A percentile compares a stretch with the other conserved stretches of the same genome.
Conservation (phyloP, 441 rosid species). For the Syzygium malaccense region DNA sequence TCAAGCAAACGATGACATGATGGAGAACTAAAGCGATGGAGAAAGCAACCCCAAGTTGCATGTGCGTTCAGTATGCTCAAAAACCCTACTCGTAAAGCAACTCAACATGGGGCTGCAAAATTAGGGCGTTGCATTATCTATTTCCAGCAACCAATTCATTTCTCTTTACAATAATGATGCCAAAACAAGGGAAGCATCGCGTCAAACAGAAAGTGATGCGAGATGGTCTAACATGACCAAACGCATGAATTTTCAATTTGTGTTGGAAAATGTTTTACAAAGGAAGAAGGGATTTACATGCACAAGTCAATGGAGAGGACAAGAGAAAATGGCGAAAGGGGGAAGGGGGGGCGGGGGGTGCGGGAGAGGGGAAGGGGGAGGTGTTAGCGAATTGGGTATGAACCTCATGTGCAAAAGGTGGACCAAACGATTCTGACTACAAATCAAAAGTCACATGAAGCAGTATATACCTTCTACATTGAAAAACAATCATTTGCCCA, state of each 20-base stretch:
- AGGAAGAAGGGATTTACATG: background rate
- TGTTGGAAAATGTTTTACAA: background rate
- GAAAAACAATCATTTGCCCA: background rate
- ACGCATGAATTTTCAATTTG: background rate
- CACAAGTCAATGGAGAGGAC: background rate
- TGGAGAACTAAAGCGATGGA: background rate
- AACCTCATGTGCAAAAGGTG: background rate
- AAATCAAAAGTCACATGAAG: background rate
- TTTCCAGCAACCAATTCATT: slow-evolving; percentile 9
- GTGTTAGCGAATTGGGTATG: background rate
- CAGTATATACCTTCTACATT: background rate
- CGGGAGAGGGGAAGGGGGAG: background rate
- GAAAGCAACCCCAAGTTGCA: background rate
- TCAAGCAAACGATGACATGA: background rate
- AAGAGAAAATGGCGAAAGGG: background rate
- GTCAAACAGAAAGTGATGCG: background rate
- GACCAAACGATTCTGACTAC: background rate
- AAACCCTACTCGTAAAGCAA: background rate
- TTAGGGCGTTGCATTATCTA: background rate
- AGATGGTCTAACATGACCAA: background rate
- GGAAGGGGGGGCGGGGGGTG: background rate
- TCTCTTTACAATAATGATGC: slow-evolving; percentile 4
- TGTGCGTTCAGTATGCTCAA: background rate
- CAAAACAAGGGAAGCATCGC: slow-evolving; percentile 16
- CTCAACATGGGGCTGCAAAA: slow-evolving; percentile 1